phyloP scores from a whole-genome alignment of 768 basidiomycete species.

The Termitomyces sp. region DNA sequence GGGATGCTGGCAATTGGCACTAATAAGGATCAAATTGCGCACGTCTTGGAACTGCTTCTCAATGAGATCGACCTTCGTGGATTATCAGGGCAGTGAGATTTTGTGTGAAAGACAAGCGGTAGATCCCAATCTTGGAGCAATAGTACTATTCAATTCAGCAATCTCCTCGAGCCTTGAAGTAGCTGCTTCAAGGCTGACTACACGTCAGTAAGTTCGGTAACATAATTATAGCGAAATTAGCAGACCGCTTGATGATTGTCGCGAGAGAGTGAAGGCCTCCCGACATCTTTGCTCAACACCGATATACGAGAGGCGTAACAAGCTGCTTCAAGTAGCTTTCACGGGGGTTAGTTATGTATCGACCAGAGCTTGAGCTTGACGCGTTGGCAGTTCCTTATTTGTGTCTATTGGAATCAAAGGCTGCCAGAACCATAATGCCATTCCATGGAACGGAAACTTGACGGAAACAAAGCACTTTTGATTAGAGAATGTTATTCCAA shows the following conservation, averaged over 20 bases:
- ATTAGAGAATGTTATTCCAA: no score
- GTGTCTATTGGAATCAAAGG: conserved; percentile 3
- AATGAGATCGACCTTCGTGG: conserved; percentile 71
- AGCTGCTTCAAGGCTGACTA: conserved; percentile 80
- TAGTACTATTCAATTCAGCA: conserved; percentile 42
- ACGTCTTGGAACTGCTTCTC: conserved; percentile 65
- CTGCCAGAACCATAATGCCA: background rate
- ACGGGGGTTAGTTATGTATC: no score
- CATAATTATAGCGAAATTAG: background rate
- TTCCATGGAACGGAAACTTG: background rate
- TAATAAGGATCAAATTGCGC: conserved; percentile 63
- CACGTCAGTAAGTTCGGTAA: conserved; percentile 4
- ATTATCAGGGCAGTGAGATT: background rate
- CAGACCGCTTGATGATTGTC: conserved; percentile 80
- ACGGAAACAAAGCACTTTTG: no score
- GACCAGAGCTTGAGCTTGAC: no score
- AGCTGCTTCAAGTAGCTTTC: no score
- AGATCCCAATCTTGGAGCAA: conserved; percentile 8
- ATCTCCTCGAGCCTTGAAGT: conserved; percentile 93
- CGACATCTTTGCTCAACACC: conserved; percentile 27
- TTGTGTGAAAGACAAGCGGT: background rate
- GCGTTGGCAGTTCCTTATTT: conserved; percentile 7
- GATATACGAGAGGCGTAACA: conserved; percentile 6
- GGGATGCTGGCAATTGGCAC: conserved; percentile 78
- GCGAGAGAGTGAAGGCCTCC: conserved; percentile 69